Conservation (phyloP, 2,329 filamentous ascomycete species). For the Pezicula carpinea region DNA sequence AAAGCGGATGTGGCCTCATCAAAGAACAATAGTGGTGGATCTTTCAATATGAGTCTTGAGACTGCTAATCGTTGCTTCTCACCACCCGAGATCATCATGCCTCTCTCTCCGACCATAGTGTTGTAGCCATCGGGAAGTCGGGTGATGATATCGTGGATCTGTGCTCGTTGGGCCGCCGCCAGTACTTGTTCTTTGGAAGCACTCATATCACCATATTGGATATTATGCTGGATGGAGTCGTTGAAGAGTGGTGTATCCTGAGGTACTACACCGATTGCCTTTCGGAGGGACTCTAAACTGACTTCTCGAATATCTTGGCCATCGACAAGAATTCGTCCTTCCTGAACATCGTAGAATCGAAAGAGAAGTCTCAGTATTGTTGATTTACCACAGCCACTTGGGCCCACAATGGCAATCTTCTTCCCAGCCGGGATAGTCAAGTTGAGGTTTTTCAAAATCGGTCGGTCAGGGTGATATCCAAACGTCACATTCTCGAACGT, state of each 20-base stretch:
- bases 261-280: slow-evolving; percentile 88
- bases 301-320: slow-evolving; percentile 87
- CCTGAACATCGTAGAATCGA: slow-evolving; percentile 87
- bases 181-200: slow-evolving; percentile 69
- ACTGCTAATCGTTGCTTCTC: slow-evolving; percentile 91
- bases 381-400: slow-evolving; percentile 93
- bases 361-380: slow-evolving; percentile 88
- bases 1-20: slow-evolving; percentile 91
- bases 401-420: slow-evolving; percentile 93
- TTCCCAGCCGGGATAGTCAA: slow-evolving; percentile 92
- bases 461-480: slow-evolving; percentile 81
- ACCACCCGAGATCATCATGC: slow-evolving; percentile 93
- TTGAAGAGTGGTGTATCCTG: slow-evolving; percentile 98
- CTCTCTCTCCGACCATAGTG: slow-evolving; percentile 88
- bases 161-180: slow-evolving; percentile 74
- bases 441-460: slow-evolving; percentile 78
- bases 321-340: slow-evolving; percentile 83
- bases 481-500: slow-evolving; percentile 93
- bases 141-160: slow-evolving; percentile 77
- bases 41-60: slow-evolving; percentile 78
- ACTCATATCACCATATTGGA: slow-evolving; percentile 81
- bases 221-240: slow-evolving; percentile 92
- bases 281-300: slow-evolving; percentile 74
- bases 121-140: slow-evolving; percentile 83
- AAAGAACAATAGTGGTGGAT: slow-evolving; percentile 87